Percentiles rank a stretch among this genome's conserved stretches.
These are phyloP conservation scores for Juncus inflexus DNA, from an alignment of 176 grass and related monocot species.

Conservation along the genomic window DNA sequence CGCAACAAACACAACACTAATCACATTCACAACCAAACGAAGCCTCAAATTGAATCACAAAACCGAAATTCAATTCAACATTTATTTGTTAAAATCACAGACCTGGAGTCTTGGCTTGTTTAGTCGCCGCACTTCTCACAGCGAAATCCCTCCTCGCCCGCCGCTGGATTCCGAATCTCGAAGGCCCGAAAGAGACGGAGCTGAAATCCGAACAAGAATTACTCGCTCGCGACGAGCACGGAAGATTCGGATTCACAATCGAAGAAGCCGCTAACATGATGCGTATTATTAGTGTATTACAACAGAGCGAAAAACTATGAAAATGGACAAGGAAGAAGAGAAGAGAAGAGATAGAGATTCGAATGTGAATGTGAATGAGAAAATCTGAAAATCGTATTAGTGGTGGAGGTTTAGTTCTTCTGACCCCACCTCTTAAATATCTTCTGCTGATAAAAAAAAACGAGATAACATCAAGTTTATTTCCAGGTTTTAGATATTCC, in stretches of 20 bases:
- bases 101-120: constrained; percentile 87
- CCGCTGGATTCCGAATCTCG: constrained; percentile 22
- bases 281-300: background rate
- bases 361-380: no score
- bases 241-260: constrained; percentile 48
- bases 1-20: constrained; percentile 1
- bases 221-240: constrained; percentile 48
- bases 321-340: no score
- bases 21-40: constrained; percentile 16
- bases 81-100: background rate
- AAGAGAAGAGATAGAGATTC: no score
- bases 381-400: no score
- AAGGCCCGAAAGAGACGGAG: constrained; percentile 44
- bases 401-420: no score
- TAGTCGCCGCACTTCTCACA: constrained; percentile 69
- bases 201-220: constrained; percentile 48
- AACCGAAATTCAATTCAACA: background rate
- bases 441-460: no score
- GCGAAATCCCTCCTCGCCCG: constrained; percentile 28
- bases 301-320: no score
- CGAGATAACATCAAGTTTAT: no score
- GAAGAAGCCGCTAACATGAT: constrained; percentile 71
- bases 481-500: no score
- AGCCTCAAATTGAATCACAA: background rate
- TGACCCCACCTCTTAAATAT: no score